Base-by-base conservation (phyloP, 768 basidiomycete species). In the Strobilomyces confusus region DNA sequence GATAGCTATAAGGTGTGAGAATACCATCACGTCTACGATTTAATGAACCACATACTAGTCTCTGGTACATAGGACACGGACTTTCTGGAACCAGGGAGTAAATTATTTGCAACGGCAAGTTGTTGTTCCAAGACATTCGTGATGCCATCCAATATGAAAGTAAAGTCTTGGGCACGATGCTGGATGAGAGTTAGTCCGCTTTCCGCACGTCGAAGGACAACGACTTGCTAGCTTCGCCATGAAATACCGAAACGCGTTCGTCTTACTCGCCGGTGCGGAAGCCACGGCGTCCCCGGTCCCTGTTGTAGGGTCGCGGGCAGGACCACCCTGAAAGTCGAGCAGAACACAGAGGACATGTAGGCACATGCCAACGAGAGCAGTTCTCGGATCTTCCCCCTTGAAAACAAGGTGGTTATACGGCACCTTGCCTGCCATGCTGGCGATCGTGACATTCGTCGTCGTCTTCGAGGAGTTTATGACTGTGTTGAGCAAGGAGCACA, bases 401-500 rank as follows among this genome's bases (percentile, higher is more conserved):
- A 89, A 89, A 17, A 93, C 86, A 9, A 93, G 79, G 66, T 95
- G 92, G 60, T 93, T 92, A 66, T 94, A 95, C 0, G 92, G 92
- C 25, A 93, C 70, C 60, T 84, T 88, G 25, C 87, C 87, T 0
- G 89, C 82, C 70, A 91, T 82, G 22, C 81, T 77, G 23, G 81
- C 83, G 48, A 91, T 81, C 19, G 77, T 77, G 43, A 75, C 80
- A 40, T 72, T 72, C 42, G 70, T 77, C 42, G 70, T 77, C 22
- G 74, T 69, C 30, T 74, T 75, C 33, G 83, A 70, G 0, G 86
- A 81, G 68, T 87, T 90, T 79, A 91, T 81, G 50, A 84, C 83
- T 11, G 92, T 95, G 66, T 99, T 99, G 54, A 99, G 75, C 42
- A 97, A 73, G 5, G 95, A 98, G 70, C 95, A 99, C 9, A 99